Evolutionary conservation across 176 grass and related monocot species (phyloP), one percentile per base, ranked within the genome.

Genomic region (Oryza glumipatula): DNA sequence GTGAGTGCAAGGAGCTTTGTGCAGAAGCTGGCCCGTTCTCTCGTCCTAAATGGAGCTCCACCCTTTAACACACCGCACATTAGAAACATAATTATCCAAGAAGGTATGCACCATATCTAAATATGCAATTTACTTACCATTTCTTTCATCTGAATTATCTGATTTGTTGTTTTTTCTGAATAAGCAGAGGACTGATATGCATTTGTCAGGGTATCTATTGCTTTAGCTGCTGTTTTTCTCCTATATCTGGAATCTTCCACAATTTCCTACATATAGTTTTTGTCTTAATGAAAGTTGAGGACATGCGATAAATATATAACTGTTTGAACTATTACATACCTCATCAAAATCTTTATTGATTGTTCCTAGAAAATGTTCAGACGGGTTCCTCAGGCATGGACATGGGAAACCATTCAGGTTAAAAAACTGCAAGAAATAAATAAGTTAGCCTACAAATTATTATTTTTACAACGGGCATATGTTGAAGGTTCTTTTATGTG

Each of bases 281-380:
- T 38, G 23, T 35, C 12, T 10, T 24, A 58, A 16, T 35, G 9
- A 48, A 8, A 11, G 54, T 36, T 51, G 13, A 74, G 38, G 45
- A 47, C 32, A 11, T 13, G 3, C 4, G 4, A 51, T 51, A 51
- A 51, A 51, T 51, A 9, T 51, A 43, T 43, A 43, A 43, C 41
- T 43, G 8, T 51, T 51, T 38, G 7, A 51, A 51, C 48, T 16
- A 51, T 51, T 38, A 51, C 11, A 21, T 81, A 90, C 88, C 84
- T 91, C 74, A 2, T 91, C 86, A 76, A 88, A 88, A 22, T 91
- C 85, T 77, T 88, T 88, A 14, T 88, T 91, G 52, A 82, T 82
- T 23, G 76, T 87, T 65, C 80, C 79, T 17, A 87, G 70, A 19
- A 76, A 91, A 44, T 91, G 82, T 30, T 91, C 89, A 9, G 81